Evolutionary conservation across 768 basidiomycete genomes (phyloP).

Genomic region (Rhodotorula toruloides): DNA sequence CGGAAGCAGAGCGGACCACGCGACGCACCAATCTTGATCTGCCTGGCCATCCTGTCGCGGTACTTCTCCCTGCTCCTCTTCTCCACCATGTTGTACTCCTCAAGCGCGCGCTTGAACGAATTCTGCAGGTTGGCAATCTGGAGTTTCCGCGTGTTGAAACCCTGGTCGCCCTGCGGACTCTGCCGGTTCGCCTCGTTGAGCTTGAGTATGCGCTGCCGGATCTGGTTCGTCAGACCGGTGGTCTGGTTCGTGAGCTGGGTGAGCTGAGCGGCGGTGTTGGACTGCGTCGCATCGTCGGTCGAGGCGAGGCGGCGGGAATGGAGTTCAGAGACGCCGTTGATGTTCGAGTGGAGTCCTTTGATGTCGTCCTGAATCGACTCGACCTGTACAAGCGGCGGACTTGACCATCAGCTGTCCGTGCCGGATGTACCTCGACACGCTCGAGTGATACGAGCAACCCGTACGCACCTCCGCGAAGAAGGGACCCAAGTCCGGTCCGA

Average conservation of each 20-base stretch:
- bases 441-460: too few relatives aligned
- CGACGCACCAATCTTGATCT: conserved; percentile 50
- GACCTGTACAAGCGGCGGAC: conserved; percentile 14
- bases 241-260: conserved; percentile 40
- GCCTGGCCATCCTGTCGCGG: conserved; percentile 51
- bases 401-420: neutral
- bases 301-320: conserved; percentile 46
- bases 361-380: conserved; percentile 37
- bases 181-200: conserved; percentile 49
- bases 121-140: conserved; percentile 49
- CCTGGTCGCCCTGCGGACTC: conserved; percentile 42
- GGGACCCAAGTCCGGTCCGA: conserved; percentile 21
- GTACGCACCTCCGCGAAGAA: conserved; percentile 38
- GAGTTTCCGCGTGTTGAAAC: conserved; percentile 40
- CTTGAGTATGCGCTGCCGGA: conserved; percentile 48
- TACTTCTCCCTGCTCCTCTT: conserved; percentile 52
- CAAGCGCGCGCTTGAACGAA: conserved; percentile 49
- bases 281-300: conserved; percentile 40
- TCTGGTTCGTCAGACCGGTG: conserved; percentile 46
- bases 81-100: conserved; percentile 52
- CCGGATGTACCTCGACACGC: neutral
- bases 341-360: conserved; percentile 38
- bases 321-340: conserved; percentile 43
- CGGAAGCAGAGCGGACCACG: neutral
- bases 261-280: conserved; percentile 36